phyloP scores from a whole-genome alignment of 305 asterid genomes.

The Stenogyne calaminthoides region DNA sequence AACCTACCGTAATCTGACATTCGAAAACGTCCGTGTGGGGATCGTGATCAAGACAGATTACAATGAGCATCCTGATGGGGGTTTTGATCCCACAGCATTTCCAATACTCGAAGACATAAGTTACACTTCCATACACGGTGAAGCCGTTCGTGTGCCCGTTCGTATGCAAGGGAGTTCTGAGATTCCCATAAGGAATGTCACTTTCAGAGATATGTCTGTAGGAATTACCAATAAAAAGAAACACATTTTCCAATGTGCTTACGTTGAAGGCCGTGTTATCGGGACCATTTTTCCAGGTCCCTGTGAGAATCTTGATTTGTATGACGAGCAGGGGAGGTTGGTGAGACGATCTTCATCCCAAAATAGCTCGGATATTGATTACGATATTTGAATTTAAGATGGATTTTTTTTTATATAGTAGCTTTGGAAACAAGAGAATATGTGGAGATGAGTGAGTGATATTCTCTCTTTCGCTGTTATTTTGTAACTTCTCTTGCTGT shows the following conservation, averaged over 20 bases:
- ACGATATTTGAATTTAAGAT: conserved; percentile 49
- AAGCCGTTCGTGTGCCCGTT: conserved; percentile 85
- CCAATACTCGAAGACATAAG: conserved; percentile 72
- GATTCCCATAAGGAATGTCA: conserved; percentile 61
- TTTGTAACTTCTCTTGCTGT: neutral
- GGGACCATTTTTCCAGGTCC: conserved; percentile 80
- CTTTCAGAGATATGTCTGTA: conserved; percentile 66
- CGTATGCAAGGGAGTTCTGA: conserved; percentile 76
- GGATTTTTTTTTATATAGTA: neutral
- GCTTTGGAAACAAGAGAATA: conserved; percentile 13
- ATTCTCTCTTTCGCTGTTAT: neutral
- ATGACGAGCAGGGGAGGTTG: conserved; percentile 66
- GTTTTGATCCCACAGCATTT: conserved; percentile 71
- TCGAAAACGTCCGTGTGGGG: conserved; percentile 75
- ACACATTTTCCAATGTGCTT: conserved; percentile 82
- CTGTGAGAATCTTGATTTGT: conserved; percentile 75
- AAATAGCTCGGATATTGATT: conserved; percentile 76
- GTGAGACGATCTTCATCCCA: conserved; percentile 53
- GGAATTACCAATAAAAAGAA: conserved; percentile 72
- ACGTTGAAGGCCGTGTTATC: conserved; percentile 66
- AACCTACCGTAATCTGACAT: conserved; percentile 70
- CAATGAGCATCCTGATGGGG: conserved; percentile 85
- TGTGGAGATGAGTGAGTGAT: conserved; percentile 8
- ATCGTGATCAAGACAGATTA: conserved; percentile 88
- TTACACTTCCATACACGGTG: conserved; percentile 73